Evolutionary conservation across 2,329 filamentous ascomycete species (phyloP).

Genomic region (Fusarium brachygibbosum): DNA sequence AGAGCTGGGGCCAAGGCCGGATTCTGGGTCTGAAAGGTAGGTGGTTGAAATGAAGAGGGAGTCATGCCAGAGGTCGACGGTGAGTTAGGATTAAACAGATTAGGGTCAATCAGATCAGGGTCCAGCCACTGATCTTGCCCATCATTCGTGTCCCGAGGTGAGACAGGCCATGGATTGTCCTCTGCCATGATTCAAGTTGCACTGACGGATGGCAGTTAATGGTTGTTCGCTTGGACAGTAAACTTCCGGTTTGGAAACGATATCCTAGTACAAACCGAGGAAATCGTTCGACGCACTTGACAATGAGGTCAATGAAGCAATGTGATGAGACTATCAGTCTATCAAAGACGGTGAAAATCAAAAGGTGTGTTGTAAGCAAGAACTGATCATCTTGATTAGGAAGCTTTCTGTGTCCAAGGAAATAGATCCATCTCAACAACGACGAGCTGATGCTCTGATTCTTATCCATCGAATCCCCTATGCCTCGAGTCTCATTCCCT

Average conservation of each 20-base stretch:
- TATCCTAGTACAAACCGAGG: neutral
- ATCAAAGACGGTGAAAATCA: neutral
- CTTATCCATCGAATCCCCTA: conserved; percentile 11
- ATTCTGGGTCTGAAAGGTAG: neutral
- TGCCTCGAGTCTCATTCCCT: conserved; percentile 9
- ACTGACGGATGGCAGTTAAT: neutral
- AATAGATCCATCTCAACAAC: neutral
- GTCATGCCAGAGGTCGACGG: neutral
- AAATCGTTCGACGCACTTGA: neutral
- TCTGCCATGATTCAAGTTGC: conserved; percentile 6
- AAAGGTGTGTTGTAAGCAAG: neutral
- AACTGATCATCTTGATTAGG: neutral
- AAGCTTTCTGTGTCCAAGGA: neutral
- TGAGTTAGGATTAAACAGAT: neutral
- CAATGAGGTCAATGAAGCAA: neutral
- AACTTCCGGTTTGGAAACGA: neutral
- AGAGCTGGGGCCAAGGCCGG: neutral
- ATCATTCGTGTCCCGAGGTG: neutral
- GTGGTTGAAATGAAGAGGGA: neutral
- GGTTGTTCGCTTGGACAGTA: neutral
- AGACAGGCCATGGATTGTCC: neutral
- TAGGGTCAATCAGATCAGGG: neutral
- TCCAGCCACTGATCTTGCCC: neutral
- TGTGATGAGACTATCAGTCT: neutral
- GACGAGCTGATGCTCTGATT: conserved; percentile 11